Evolutionary conservation across 2,329 filamentous ascomycete genomes (phyloP), one percentile per base, ranked within the genome.

Genomic region (Drechslerella stenobrocha): DNA sequence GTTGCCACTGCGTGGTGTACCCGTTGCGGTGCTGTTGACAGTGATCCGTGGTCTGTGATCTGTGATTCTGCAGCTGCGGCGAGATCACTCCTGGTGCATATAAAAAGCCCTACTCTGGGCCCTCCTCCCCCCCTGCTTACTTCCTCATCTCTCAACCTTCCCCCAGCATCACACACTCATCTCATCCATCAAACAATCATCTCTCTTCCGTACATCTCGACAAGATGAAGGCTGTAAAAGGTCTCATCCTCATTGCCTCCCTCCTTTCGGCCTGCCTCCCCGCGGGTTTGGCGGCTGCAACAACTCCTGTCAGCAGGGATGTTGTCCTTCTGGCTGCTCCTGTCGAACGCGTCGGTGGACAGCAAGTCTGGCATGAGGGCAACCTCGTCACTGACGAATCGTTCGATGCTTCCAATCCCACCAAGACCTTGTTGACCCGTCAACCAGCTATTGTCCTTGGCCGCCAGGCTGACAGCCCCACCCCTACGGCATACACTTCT

Each of bases 401-500:
- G 15, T 59, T 66, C 48, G 53, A 66, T 40, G 40, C 61, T 23
- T 58, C 53, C 2, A 13, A 59, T 18, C 61, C 40, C 11, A 47
- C 55, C 18, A 18, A 46, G 1, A 48, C 46, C 3, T 18, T 65
- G 11, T 20, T 51, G 20, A 30, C 24, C 13, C 42, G 32, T 23
- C 15, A 34, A 20, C 18, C 20, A 6, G 30, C 48, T 23, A 59
- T 58, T 4, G 18, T 66, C 32, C 3, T 52, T 40, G 51, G 24
- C 35, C 28, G 35, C 22, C 34, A 37, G 24, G 53, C 52, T 6
- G 30, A 46, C 30, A 47, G 42, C 2, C 59, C 51, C 3, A 51
- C 45, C 18, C 51, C 63, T 30, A 67, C 63, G 9, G 34, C 63
- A 15, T 67, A 37, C n/a, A 67, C 63, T 13, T 67, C 63, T 32